Evolutionary conservation across 306 rosid genomes (phyloP).

Genomic region (Corylus heterophylla): DNA sequence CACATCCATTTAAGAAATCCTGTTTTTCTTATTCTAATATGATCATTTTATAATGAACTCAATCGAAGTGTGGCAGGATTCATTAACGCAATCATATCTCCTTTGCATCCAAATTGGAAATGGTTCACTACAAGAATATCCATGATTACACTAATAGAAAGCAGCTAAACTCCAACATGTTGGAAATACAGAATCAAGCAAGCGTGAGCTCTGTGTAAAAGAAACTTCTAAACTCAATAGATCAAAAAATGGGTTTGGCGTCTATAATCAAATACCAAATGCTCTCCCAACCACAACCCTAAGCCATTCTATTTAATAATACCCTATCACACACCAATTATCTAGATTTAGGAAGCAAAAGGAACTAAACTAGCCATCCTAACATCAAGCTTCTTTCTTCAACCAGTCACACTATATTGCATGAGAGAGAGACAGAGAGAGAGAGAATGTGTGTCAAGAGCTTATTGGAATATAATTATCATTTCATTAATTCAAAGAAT

Average conservation of each 20-base stretch:
- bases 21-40: background rate
- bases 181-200: background rate
- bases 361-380: background rate
- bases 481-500: constrained; percentile 56
- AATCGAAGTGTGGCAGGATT: background rate
- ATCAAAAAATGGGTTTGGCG: background rate
- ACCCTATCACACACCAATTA: background rate
- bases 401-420: background rate
- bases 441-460: background rate
- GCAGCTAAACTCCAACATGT: background rate
- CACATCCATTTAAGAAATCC: background rate
- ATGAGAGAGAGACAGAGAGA: background rate
- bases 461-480: constrained; percentile 21
- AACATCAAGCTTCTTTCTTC: background rate
- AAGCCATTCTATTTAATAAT: background rate
- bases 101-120: background rate
- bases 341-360: background rate
- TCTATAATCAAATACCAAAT: background rate
- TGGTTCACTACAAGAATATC: background rate
- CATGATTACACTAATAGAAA: background rate
- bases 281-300: background rate
- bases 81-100: background rate
- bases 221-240: background rate
- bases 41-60: background rate
- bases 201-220: background rate